These are phyloP conservation scores for Trichoderma endophyticum DNA, from an alignment of 2,329 filamentous ascomycete genomes.

Conservation along the genomic window DNA sequence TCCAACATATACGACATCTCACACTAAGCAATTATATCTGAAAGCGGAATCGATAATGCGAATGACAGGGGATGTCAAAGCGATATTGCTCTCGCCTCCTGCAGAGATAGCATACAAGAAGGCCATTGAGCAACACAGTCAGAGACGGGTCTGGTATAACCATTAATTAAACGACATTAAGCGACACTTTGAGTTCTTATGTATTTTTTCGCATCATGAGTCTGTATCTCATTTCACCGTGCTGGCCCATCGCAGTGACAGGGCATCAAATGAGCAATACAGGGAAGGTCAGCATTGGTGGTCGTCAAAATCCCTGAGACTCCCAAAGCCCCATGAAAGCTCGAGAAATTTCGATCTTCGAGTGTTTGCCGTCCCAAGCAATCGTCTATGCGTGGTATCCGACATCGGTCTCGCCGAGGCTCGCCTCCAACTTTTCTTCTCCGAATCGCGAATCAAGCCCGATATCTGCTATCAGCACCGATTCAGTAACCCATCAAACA, in stretches of 20 bases:
- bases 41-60: background rate
- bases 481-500: background rate
- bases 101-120: background rate
- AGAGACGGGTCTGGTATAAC: background rate
- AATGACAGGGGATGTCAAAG: background rate
- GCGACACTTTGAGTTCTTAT: background rate
- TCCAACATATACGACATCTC: background rate
- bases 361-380: background rate
- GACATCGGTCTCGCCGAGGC: background rate
- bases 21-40: background rate
- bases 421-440: background rate
- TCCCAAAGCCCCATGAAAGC: background rate
- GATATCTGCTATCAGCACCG: background rate
- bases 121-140: background rate
- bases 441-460: slow-evolving; percentile 1
- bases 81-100: background rate
- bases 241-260: background rate
- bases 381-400: background rate
- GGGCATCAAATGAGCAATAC: background rate
- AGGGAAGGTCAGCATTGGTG: background rate
- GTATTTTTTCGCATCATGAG: background rate
- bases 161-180: background rate
- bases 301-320: background rate
- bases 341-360: background rate
- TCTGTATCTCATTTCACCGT: background rate